phyloP scores from a whole-genome alignment of 2,329 filamentous ascomycete species.

The Trichophyton verrucosum region DNA sequence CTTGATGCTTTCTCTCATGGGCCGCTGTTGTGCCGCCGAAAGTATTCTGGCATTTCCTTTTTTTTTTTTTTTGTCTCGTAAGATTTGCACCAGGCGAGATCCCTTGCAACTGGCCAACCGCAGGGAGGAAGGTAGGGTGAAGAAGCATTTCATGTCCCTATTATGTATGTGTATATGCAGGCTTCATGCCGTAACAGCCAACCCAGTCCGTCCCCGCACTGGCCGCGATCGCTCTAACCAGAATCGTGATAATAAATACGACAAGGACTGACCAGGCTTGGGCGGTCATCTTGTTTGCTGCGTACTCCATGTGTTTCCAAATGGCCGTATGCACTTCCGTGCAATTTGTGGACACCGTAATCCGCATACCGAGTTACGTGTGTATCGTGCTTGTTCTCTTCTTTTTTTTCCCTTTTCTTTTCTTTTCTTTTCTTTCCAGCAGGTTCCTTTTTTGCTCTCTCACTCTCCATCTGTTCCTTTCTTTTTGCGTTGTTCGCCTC shows the following conservation, averaged over 20 bases:
- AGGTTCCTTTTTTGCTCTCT: not conserved
- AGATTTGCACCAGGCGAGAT: not conserved
- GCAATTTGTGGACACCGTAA: not conserved
- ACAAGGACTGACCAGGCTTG: not conserved
- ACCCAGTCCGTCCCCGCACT: conserved; percentile 3
- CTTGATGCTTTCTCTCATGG: not conserved
- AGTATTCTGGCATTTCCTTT: not conserved
- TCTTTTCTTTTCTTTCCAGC: not conserved
- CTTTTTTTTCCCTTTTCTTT: not conserved
- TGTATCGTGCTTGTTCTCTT: not conserved
- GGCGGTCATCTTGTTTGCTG: not conserved
- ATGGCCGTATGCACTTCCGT: not conserved
- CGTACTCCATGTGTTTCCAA: not conserved
- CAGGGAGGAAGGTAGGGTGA: not conserved
- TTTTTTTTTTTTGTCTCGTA: not conserved
- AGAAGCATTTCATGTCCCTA: not conserved
- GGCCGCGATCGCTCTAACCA: conserved; percentile 2
- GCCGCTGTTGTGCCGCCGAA: not conserved
- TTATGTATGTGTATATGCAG: not conserved
- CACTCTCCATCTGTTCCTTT: not conserved
- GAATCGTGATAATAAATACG: not conserved
- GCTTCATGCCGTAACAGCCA: conserved; percentile 2
- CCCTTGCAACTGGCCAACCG: not conserved
- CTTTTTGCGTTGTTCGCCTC: not conserved
- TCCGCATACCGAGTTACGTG: not conserved